Evolutionary conservation across 2,329 filamentous ascomycete species (phyloP).

Genomic region (Lachnellula cervina): DNA sequence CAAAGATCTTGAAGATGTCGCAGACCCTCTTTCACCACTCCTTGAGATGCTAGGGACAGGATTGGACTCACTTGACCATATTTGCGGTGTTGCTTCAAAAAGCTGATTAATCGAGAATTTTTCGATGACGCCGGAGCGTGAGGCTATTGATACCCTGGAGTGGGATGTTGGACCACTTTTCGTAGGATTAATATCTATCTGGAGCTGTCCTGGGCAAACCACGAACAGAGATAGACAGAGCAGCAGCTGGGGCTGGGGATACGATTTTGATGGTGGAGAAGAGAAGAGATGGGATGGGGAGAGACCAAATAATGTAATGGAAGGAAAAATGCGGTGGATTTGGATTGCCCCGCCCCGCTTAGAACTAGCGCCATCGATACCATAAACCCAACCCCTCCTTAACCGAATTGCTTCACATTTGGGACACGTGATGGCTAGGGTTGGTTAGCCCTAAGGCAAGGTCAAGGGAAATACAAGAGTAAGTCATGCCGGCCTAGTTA

Average conservation of each 20-base stretch:
- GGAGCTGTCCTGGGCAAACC: conserved; percentile 24
- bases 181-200: conserved; percentile 20
- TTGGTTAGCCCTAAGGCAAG: too few relatives aligned
- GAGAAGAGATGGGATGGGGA: conserved; percentile 11
- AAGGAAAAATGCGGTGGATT: not conserved
- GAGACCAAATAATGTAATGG: not conserved
- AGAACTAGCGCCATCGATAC: too few relatives aligned
- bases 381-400: too few relatives aligned
- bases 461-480: too few relatives aligned
- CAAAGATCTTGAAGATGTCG: not conserved
- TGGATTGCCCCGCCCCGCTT: not conserved
- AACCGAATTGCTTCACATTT: too few relatives aligned
- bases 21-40: not conserved
- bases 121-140: conserved; percentile 24
- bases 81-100: conserved; percentile 70
- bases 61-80: conserved; percentile 94
- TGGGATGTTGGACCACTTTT: conserved; percentile 22
- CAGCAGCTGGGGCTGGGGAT: conserved; percentile 22
- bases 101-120: conserved; percentile 31
- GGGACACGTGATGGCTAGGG: too few relatives aligned
- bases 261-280: conserved; percentile 11
- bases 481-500: not conserved
- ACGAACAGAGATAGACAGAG: conserved; percentile 26
- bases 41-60: not conserved
- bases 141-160: conserved; percentile 21